Conservation (phyloP, 2,329 filamentous ascomycete genomes). For the Penicillium sp. region DNA sequence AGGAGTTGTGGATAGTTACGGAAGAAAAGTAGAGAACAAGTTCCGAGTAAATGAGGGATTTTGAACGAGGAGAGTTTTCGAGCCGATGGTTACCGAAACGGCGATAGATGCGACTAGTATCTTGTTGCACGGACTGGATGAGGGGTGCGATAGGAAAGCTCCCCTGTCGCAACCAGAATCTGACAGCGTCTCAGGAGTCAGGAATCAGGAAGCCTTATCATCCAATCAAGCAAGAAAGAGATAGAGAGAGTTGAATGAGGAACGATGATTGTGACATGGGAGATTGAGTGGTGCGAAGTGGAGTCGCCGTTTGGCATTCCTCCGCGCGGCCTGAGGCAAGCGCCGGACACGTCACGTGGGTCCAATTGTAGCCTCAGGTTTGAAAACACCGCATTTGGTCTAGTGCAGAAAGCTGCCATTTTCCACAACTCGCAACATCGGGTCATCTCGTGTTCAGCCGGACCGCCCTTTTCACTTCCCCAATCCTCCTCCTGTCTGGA, state of each 20-base stretch:
- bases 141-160: slow-evolving; percentile 29
- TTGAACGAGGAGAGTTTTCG: slow-evolving; percentile 11
- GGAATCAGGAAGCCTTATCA: slow-evolving; percentile 25
- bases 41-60: neutral
- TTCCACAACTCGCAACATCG: slow-evolving; percentile 41
- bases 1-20: neutral
- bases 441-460: slow-evolving; percentile 35
- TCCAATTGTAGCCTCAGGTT: slow-evolving; percentile 16
- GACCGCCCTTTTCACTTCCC: slow-evolving; percentile 30
- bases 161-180: slow-evolving; percentile 23
- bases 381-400: slow-evolving; percentile 25
- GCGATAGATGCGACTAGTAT: slow-evolving; percentile 29
- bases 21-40: neutral
- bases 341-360: slow-evolving; percentile 20
- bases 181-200: slow-evolving; percentile 21
- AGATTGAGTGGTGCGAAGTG: slow-evolving; percentile 27
- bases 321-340: slow-evolving; percentile 25
- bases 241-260: slow-evolving; percentile 9
- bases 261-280: slow-evolving; percentile 13
- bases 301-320: slow-evolving; percentile 19
- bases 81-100: slow-evolving; percentile 28
- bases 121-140: slow-evolving; percentile 27
- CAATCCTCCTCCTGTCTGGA: slow-evolving; percentile 33
- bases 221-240: slow-evolving; percentile 8
- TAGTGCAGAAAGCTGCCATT: slow-evolving; percentile 33